Evolutionary conservation across 192 early-diverging fungal species (phyloP), one percentile per base, ranked within the genome.

Genomic region (Coemansia nantahalensis): DNA sequence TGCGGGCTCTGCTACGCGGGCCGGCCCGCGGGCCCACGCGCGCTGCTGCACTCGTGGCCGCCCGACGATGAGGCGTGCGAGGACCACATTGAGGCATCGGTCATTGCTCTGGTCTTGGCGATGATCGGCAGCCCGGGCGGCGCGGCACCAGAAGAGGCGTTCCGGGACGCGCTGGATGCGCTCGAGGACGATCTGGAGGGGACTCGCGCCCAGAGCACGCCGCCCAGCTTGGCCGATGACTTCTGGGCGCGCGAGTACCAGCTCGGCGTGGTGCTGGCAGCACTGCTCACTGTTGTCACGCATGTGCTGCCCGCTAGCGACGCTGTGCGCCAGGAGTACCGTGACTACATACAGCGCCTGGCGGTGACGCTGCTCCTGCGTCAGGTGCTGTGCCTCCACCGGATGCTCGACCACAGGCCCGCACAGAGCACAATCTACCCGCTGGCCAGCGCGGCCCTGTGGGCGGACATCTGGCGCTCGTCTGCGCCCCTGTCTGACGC

Each of bases 391-490:
- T 56, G 48, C n/a, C 34, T 67, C 16, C 45, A 41, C 21, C 68
- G 57, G 42, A 39, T 48, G 13, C 54, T 62, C n/a, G 51, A 37
- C 8, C 31, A 10, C 9, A 1, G 8, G 8, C 31, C 5, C 8
- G 31, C 9, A 3, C 10, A 11, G 8, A 32, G 10, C 19, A 28
- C 30, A 2, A 33, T 55, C 10, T 75, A 75, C 17, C 51, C 59
- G 17, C 48, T 67, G 10, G 37, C 56, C 19, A 62, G 72, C 31
- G 21, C 67, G 17, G 47, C 56, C 3, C 48, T 75, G 46, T 75
- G 72, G 72, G 39, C 42, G 13, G 72, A 75, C 32, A 32, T 75
- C 14, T 75, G 72, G 72, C 65, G 72, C 31, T 59, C 72, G 8
- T 37, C 30, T 0, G 42, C 39, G 1, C 14, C 32, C 35, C 18